phyloP scores from a whole-genome alignment of 1,139 yeast species.

The Sporopachydermia cereana region DNA sequence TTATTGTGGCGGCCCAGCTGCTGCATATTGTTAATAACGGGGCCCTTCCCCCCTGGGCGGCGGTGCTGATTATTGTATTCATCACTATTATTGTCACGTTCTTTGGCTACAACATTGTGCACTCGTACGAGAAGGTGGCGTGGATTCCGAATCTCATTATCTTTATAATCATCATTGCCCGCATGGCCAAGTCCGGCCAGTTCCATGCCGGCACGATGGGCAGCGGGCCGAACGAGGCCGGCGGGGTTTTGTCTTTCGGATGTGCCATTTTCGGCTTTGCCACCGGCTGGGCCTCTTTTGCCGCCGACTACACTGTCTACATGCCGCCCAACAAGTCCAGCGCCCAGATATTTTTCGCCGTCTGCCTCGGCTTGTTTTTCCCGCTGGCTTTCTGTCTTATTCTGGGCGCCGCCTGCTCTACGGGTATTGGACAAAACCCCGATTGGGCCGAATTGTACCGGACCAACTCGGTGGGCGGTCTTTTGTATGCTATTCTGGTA shows the following conservation, averaged over 20 bases:
- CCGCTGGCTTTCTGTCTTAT: constrained; percentile 68
- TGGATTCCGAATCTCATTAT: constrained; percentile 76
- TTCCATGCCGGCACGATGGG: constrained; percentile 39
- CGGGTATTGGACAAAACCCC: constrained; percentile 37
- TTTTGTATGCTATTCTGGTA: constrained; percentile 66
- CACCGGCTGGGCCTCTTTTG: constrained; percentile 90
- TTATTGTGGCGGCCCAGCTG: constrained; percentile 81
- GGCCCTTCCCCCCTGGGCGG: constrained; percentile 82
- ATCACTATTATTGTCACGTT: constrained; percentile 67
- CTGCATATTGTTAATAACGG: constrained; percentile 61
- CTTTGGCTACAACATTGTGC: constrained; percentile 79
- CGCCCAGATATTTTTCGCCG: constrained; percentile 47
- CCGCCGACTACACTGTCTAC: constrained; percentile 87
- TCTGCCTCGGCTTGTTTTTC: constrained; percentile 47
- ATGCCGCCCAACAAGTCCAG: constrained; percentile 61
- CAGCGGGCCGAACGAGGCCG: constrained; percentile 43
- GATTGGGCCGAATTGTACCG: constrained; percentile 42
- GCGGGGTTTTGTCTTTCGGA: constrained; percentile 72
- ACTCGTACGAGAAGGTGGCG: constrained; percentile 69
- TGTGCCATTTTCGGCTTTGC: constrained; percentile 82
- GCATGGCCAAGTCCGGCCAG: constrained; percentile 54
- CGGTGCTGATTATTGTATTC: constrained; percentile 60
- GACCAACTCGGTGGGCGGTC: constrained; percentile 63
- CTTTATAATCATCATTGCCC: constrained; percentile 67
- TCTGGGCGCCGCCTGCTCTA: constrained; percentile 80